Evolutionary conservation across 2,329 filamentous ascomycete species (phyloP), one percentile per base, ranked within the genome.

Genomic region (Didymella segeticola): DNA sequence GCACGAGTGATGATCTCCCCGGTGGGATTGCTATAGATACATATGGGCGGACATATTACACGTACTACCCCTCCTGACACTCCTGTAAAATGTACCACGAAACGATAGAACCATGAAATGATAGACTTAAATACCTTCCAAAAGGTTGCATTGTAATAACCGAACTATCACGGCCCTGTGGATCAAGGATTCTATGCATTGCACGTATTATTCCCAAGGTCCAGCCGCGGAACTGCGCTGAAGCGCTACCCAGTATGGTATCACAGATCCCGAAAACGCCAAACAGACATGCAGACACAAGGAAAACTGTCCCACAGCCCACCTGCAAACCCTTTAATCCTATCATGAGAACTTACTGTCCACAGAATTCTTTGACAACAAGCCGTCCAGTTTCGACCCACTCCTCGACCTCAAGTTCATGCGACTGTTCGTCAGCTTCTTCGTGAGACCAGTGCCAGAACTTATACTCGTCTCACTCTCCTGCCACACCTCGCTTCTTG

Each of bases 401-500:
- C 31, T 49, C n/a, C 29, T 45, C 23, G 46, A 39, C n/a, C 33
- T 36, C 27, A 54, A 26, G 15, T 48, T 54, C 34, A 54, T 15
- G 22, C 51, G 46, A 49, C 51, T 49, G 12, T 25, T 54, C 12
- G 51, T 47, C 5, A 62, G 33, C 26, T 47, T 53, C 11, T 42
- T 33, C 6, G 46, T 47, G 4, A 57, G 31, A 2, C 53, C 53
- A 9, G 42, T 47, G 15, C 29, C 36, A 9, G 45, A 45, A 12
- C 45, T 49, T 25, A 38, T 53, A 14, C 29, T 56, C 14, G 43
- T 30, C 25, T 47, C 50, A 34, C 47, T 62, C n/a, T 50, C 51
- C 27, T 61, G 60, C 63, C 56, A 67, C 22, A 70, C 67, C 48
- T 69, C 63, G 25, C 61, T 65, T 43, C 62, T 57, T 38, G 67